Evolutionary conservation across 306 rosid genomes (phyloP).

Genomic region (Abrus pulchellus): DNA sequence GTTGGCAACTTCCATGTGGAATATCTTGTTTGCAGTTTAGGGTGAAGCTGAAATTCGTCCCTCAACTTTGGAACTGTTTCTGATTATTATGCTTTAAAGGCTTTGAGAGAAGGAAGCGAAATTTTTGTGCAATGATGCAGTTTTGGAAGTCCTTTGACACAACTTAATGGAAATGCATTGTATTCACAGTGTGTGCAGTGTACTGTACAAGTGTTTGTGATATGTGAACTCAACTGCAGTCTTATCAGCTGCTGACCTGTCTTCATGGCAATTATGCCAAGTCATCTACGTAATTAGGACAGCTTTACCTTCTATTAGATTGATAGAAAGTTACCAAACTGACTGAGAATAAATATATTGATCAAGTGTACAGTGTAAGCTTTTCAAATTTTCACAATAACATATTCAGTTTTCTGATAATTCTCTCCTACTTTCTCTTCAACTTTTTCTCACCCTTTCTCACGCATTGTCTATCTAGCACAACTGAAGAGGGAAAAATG

Average conservation of each 20-base stretch:
- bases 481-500: slow-evolving; percentile 5
- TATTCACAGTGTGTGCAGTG: background rate
- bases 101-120: background rate
- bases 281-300: background rate
- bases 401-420: background rate
- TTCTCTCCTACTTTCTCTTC: slow-evolving; percentile 3
- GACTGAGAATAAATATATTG: background rate
- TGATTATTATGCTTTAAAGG: background rate
- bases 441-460: background rate
- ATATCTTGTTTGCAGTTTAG: slow-evolving; percentile 23
- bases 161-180: background rate
- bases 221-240: background rate
- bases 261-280: background rate
- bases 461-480: background rate
- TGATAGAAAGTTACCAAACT: background rate
- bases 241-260: background rate
- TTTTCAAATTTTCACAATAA: background rate
- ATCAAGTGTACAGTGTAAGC: background rate
- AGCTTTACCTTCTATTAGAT: background rate
- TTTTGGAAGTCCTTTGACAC: slow-evolving; percentile 22
- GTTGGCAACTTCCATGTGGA: background rate
- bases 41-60: background rate
- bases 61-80: slow-evolving; percentile 24
- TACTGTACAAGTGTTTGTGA: background rate
- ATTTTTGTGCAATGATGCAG: slow-evolving; percentile 14